Evolutionary conservation across 805 yeast species (phyloP), one percentile per base, ranked within the genome.

Genomic region (Teunomyces panamensis): DNA sequence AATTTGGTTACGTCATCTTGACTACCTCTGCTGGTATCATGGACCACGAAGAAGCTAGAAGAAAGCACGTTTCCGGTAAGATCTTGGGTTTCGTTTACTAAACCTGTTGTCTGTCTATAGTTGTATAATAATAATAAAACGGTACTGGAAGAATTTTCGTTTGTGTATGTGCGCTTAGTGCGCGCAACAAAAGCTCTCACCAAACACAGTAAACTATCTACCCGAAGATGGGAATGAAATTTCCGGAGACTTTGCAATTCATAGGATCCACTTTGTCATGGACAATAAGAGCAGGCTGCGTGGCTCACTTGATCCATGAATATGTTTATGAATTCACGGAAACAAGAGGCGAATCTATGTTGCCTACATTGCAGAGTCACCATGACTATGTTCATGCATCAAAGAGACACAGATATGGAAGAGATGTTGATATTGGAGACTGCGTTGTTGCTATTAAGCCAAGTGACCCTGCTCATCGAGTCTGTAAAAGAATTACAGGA

Each of bases 261-360:
- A 30, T 62, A 1, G 63, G 58, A 2, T 59, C 68, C 17, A 70
- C 76, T 2, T 44, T 69, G n/a, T 68, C 79, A n/a, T 77, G 80
- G 71, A 73, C 81, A 1, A 43, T 81, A 8, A 64, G 87, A 28
- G 81, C 84, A 3, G 83, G 86, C 3, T 85, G 89, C 51, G 71
- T 77, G 52, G 61, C 75, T 10, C 97, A 91, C 64, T 69, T 90
- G 9, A 61, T 84, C 7, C 87, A 81, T 53, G 81, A 81, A 34
- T 78, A 83, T 59, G 66, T 85, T 13, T 85, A 81, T 59, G 96
- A 88, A 59, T 81, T 85, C 62, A 79, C 90, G 6, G 89, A 83
- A 57, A 89, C 98, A 0, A 73, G 83, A 53, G 99, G 99, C 1
- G 97, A 90, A 60, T 87, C 96, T 26, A 94, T 94, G 99, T 75